Percentiles rank a stretch among this genome's conserved stretches.
phyloP scores from a whole-genome alignment of 805 yeast genomes.

The Yarrowia yakushimensis region DNA sequence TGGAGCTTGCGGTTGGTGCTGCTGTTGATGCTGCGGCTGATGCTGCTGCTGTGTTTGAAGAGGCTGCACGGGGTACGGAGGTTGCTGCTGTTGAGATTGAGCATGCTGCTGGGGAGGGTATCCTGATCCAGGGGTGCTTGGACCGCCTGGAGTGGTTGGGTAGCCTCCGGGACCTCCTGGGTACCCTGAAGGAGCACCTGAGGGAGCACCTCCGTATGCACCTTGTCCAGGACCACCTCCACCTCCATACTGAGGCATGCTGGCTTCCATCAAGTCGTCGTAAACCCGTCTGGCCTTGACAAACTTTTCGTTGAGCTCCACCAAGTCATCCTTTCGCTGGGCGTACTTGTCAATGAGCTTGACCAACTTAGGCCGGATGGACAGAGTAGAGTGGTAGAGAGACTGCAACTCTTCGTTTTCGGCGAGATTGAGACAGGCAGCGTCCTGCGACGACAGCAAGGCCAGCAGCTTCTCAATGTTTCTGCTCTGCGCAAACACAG shows the following conservation, averaged over 20 bases:
- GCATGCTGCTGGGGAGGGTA: background rate
- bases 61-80: constrained; percentile 9
- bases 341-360: constrained; percentile 74
- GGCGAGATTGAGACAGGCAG: constrained; percentile 38
- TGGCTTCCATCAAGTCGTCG: constrained; percentile 63
- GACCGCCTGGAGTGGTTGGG: background rate
- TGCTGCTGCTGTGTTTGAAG: background rate
- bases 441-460: constrained; percentile 44
- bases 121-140: background rate
- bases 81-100: background rate
- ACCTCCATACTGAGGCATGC: constrained; percentile 32
- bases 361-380: constrained; percentile 71
- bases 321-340: constrained; percentile 70
- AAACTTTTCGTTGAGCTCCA: constrained; percentile 66
- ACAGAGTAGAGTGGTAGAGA: constrained; percentile 66
- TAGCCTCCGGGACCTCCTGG: background rate
- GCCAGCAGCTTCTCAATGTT: constrained; percentile 71
- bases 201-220: background rate
- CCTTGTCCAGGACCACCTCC: background rate
- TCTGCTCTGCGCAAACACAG: constrained; percentile 50
- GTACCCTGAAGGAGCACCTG: background rate
- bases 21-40: background rate
- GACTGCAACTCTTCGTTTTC: constrained; percentile 66
- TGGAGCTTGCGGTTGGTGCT: background rate
- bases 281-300: constrained; percentile 65